Base-by-base conservation (phyloP, 1,284 basidiomycete genomes). In the Albatrellus sp. region DNA sequence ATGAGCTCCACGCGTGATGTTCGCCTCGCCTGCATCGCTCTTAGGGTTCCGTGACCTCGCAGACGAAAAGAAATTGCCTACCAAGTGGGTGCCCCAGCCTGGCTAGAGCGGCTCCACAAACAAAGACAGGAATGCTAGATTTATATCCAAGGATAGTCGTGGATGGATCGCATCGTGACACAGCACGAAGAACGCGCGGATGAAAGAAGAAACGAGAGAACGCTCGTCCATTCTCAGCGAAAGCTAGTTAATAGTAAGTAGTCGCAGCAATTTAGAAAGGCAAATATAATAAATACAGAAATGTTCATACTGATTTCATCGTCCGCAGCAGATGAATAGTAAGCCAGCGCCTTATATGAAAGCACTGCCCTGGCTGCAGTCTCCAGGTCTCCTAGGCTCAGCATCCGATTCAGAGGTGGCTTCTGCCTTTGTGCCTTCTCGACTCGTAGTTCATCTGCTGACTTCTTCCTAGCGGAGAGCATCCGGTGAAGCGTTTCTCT, bases 61-160 rank as follows among this genome's bases (percentile, higher is more conserved):
- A 19, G 33, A 43, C 10, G 40, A 36, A 2, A 17, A 16, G 14
- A n/a, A 37, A 3, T 9, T n/a, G 43, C 53, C 42, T 53, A 72
- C 77, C 76, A 31, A 77, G 65, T 2, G 91, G 91, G 57, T 96
- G 91, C 1, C 90, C 90, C 2, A 94, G 70, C 55, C 84, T 85
- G n/a, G 90, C 90, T 51, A 93, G 78, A 4, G 90, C 91, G 17
- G 85, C 86, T 11, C 85, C 89, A 38, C 79, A 80, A 40, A 90
- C 87, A 61, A 91, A 93, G 13, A 93, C 67, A 0, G 90, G 90
- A 47, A 91, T 73, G 1, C 75, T 69, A n/a, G 80, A 80, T 43
- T 69, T 69, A 57, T 73, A 75, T 6, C 87, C 88, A 40, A 92
- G 70, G 49, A 93, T 81, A 7, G 69, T 78, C 1, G 88, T 90